Evolutionary conservation across 2,329 filamentous ascomycete genomes (phyloP), one percentile per base, ranked within the genome.

Genomic region (Monilinia polystroma): DNA sequence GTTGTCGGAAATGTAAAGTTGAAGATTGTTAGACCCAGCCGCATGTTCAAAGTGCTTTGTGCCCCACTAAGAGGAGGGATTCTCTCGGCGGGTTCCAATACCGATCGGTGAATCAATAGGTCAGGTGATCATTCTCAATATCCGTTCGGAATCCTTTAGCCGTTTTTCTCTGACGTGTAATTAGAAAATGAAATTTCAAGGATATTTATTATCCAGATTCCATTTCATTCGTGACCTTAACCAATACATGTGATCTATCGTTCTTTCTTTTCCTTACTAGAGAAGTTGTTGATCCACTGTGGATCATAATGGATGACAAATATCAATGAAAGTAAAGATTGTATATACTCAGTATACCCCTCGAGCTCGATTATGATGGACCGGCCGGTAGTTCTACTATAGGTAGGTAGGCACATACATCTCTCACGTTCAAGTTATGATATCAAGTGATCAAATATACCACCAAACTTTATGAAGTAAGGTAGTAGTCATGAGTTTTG

Each of bases 1-100:
- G 68, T 67, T 68, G 68, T 73, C 49, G 60, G 60, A 69, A 67
- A 68, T 67, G 59, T 51, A 23, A 60, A 53, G 55, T 43, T 62
- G 64, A 66, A 66, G 67, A 59, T 64, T 67, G 67, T 68, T 67
- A 59, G 69, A 58, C 49, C 51, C 60, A 60, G 69, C 69, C 70
- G 68, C 70, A 70, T 71, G 66, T 65, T 67, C 57, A 66, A 66
- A 66, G 45, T 60, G 64, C 64, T 66, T 66, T 63, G 62, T 58
- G 57, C 69, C 67, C 69, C 69, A 66, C 67, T 58, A 62, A 66
- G 64, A 66, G 43, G 55, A 66, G 55, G 53, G 66, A 65, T 65
- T 65, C 63, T 60, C 49, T 52, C 64, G 26, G 53, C 29, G 55
- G 38, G 38, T 45, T 45, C 38, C 20, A 63, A 38, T 16, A 66